Evolutionary conservation across 305 asterid genomes (phyloP), one percentile per base, ranked within the genome.

Genomic region (Fraxinus paxiana): DNA sequence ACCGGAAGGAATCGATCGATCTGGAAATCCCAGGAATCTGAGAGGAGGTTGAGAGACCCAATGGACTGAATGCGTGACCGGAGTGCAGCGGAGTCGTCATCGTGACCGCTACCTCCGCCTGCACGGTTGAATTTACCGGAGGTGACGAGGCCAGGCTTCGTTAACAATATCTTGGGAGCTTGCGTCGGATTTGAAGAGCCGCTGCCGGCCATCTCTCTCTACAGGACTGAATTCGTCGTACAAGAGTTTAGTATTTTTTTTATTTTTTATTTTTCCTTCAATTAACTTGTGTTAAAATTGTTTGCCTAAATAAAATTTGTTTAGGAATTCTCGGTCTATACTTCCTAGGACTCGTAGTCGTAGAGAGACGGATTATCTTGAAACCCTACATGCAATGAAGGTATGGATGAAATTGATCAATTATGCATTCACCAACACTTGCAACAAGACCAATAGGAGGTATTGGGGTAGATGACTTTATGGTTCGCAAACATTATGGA

Each of bases 1-100:
- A 93, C 98, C 0, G 97, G 96, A 56, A 95, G 94, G 77, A 95
- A 92, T n/a, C 98, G 92, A 85, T 95, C 99, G 83, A 86, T 81
- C 80, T 88, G 91, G 77, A 95, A 90, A 65, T 95, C 99, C 95
- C 95, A 92, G 15, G 98, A 89, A 24, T 95, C 98, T 1, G 97
- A 90, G 63, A 95, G 91, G 65, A 95, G 94, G 86, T 91, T 95
- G 67, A 95, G 96, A 51, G 97, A 95, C 56, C 92, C 99, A 72
- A 92, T 59, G 9, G 98, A 86, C 9, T 93, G 93, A 72, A 90
- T 91, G 79, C 95, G 98, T 35, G 97, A 88, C 33, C 97, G 95
- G 38, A 88, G 89, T 17, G 94, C 87, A n/a, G 96, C 73, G 24
- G 96, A 83, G 80, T 90, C 97, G 9, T 95, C 98, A 33, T 93